phyloP scores from a whole-genome alignment of 1,284 basidiomycete genomes.

The Ustanciosporium gigantosporum region DNA sequence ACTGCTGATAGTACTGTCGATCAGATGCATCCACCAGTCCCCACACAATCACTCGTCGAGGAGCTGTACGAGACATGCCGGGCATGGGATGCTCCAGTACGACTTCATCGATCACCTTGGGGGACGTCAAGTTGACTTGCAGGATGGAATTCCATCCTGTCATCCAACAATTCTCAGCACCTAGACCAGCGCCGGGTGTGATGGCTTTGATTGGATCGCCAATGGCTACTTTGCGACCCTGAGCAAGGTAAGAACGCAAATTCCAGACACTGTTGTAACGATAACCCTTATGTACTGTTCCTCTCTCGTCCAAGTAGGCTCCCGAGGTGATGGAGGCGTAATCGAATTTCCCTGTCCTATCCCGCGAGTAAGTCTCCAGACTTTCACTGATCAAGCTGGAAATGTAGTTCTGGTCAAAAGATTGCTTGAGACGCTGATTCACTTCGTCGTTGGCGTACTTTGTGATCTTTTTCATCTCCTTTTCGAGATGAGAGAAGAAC shows the following conservation, averaged over 20 bases:
- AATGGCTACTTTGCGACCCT: slow-evolving; percentile 31
- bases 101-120: slow-evolving; percentile 24
- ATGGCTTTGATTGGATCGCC: slow-evolving; percentile 34
- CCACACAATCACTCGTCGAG: slow-evolving; percentile 23
- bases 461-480: slow-evolving; percentile 15
- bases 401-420: slow-evolving; percentile 30
- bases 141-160: slow-evolving; percentile 28
- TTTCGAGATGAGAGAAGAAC: slow-evolving; percentile 18
- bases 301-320: slow-evolving; percentile 14
- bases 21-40: slow-evolving; percentile 17
- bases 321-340: slow-evolving; percentile 23
- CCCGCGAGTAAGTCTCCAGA: slow-evolving; percentile 19
- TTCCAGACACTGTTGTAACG: slow-evolving; percentile 33
- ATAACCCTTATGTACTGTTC: slow-evolving; percentile 28
- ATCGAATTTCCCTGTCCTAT: slow-evolving; percentile 23
- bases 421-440: slow-evolving; percentile 18
- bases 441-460: slow-evolving; percentile 35
- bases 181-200: slow-evolving; percentile 19
- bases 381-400: slow-evolving; percentile 12
- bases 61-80: slow-evolving; percentile 20
- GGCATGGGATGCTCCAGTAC: slow-evolving; percentile 29
- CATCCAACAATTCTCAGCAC: slow-evolving; percentile 23
- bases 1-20: slow-evolving; percentile 11
- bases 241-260: slow-evolving; percentile 14
- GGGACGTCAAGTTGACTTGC: slow-evolving; percentile 18